Percentiles rank a stretch among this genome's conserved stretches.
Evolutionary conservation across 73 alveolate species (phyloP).

Genomic region (Symbiodinium natans): DNA sequence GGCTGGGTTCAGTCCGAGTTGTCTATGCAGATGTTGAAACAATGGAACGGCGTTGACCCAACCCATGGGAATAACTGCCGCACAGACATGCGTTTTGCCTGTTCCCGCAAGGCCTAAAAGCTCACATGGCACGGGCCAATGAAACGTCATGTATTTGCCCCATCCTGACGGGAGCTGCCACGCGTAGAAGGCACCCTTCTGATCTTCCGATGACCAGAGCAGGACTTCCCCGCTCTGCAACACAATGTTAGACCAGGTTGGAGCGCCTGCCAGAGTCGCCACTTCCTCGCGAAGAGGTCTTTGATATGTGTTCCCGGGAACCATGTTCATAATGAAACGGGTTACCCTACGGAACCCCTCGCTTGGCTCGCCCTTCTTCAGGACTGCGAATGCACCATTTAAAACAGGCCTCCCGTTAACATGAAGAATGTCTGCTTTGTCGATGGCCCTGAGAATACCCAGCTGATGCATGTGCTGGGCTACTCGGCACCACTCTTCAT

Average conservation of each 20-base stretch:
- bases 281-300: neutral
- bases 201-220: neutral
- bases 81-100: neutral
- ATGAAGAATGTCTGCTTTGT: too few species aligned
- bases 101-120: neutral
- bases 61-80: neutral
- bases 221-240: neutral
- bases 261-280: neutral
- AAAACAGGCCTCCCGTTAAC: too few species aligned
- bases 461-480: too few species aligned
- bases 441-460: too few species aligned
- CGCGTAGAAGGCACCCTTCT: neutral
- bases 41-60: neutral
- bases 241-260: neutral
- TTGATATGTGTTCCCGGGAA: neutral
- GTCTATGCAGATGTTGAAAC: neutral
- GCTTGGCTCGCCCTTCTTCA: too few species aligned
- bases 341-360: too few species aligned
- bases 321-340: too few species aligned
- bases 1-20: neutral
- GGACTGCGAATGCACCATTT: too few species aligned
- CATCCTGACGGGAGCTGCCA: neutral
- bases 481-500: too few species aligned
- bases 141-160: neutral
- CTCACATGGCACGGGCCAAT: neutral